These are phyloP conservation scores for Boletus insuetus DNA, from an alignment of 768 basidiomycete genomes.

Conservation along the genomic window DNA sequence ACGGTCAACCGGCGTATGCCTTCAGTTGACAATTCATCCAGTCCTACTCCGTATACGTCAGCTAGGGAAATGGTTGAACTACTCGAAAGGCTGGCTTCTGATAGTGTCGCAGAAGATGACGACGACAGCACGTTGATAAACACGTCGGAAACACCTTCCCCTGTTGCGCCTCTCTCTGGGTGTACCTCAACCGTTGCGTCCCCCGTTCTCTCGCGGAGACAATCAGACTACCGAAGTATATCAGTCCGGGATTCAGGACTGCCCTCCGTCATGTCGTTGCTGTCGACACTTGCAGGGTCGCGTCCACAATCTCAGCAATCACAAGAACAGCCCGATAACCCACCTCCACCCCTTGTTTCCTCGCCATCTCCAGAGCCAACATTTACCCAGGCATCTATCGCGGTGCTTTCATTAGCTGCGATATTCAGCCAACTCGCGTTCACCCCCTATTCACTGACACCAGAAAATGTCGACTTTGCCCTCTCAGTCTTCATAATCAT, in stretches of 20 bases:
- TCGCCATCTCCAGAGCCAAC: constrained; percentile 26
- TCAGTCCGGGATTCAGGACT: constrained; percentile 47
- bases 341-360: constrained; percentile 28
- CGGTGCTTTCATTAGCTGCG: constrained; percentile 59
- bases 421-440: constrained; percentile 72
- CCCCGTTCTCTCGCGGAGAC: constrained; percentile 55
- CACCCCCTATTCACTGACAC: constrained; percentile 53
- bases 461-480: constrained; percentile 50
- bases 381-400: constrained; percentile 51
- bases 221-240: constrained; percentile 48
- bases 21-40: constrained; percentile 8
- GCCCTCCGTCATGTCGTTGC: constrained; percentile 61
- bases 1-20: constrained; percentile 38
- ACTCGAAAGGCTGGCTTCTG: constrained; percentile 39
- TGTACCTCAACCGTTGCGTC: constrained; percentile 40
- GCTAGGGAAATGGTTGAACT: constrained; percentile 37
- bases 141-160: constrained; percentile 40
- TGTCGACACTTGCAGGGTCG: constrained; percentile 62
- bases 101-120: constrained; percentile 36
- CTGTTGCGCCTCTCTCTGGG: constrained; percentile 24
- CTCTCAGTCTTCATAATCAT: constrained; percentile 52
- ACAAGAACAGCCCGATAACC: constrained; percentile 36
- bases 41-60: constrained; percentile 19
- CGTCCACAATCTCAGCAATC: constrained; percentile 57
- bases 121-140: constrained; percentile 42